Evolutionary conservation across 768 basidiomycete genomes (phyloP).

Genomic region (Termitomyces sp.): DNA sequence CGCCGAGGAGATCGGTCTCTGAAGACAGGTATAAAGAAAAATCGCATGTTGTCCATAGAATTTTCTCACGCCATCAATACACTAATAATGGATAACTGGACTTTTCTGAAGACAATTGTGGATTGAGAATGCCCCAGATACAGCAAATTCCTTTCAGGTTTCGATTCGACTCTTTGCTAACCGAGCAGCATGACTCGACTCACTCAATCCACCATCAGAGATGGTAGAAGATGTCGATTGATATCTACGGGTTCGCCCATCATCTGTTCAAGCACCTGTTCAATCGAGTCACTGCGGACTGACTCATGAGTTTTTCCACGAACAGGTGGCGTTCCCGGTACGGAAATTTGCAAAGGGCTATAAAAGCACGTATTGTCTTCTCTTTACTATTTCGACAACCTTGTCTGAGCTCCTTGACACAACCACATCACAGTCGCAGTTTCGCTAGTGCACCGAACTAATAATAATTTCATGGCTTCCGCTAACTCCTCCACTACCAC

Average conservation of each 20-base stretch:
- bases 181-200: not conserved
- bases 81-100: slow-evolving; percentile 10
- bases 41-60: slow-evolving; percentile 17
- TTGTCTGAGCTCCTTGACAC: not conserved
- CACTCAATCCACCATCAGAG: not conserved
- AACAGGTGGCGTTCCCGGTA: not conserved
- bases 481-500: slow-evolving; percentile 7
- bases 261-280: no score
- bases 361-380: not conserved
- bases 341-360: not conserved
- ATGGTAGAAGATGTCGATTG: not conserved
- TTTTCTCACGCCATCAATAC: slow-evolving; percentile 8
- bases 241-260: not conserved
- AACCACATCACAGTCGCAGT: no score
- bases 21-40: slow-evolving; percentile 19
- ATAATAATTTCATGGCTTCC: slow-evolving; percentile 1
- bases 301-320: not conserved
- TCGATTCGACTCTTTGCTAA: not conserved
- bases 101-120: slow-evolving; percentile 3
- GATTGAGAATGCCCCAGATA: not conserved
- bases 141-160: not conserved
- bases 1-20: slow-evolving; percentile 80
- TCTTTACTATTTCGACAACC: not conserved
- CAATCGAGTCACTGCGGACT: not conserved
- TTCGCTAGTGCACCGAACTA: not conserved